These are phyloP conservation scores for Diospyros lotus DNA, from an alignment of 148 eudicot genomes.

Conservation along the genomic window DNA sequence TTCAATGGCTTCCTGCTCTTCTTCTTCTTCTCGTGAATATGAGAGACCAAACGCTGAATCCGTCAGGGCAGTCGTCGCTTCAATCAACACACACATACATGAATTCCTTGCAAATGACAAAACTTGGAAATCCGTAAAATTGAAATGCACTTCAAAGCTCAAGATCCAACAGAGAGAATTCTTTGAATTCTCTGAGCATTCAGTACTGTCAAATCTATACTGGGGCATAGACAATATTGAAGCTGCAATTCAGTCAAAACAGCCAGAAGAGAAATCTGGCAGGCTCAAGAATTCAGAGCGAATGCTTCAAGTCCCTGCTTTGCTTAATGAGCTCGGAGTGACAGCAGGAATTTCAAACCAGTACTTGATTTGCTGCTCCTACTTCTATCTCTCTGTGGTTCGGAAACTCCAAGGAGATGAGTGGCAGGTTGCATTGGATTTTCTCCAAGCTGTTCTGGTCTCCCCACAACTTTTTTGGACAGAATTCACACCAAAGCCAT, in stretches of 20 bases:
- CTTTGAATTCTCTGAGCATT: constrained; percentile 47
- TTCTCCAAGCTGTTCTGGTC: constrained; percentile 45
- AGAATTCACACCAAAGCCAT: constrained; percentile 36
- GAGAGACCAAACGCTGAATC: constrained; percentile 27
- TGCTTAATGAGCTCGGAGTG: constrained; percentile 34
- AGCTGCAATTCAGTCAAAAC: constrained; percentile 15
- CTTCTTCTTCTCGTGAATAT: constrained; percentile 16
- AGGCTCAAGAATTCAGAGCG: constrained; percentile 35
- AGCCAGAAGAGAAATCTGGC: constrained; percentile 17
- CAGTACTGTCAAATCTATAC: constrained; percentile 42
- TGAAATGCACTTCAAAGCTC: constrained; percentile 39
- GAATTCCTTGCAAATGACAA: constrained; percentile 22
- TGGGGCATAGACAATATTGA: constrained; percentile 47
- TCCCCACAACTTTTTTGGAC: constrained; percentile 27
- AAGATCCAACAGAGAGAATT: constrained; percentile 22
- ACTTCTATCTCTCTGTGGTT: constrained; percentile 39
- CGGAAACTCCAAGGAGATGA: constrained; percentile 31
- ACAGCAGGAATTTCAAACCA: constrained; percentile 35
- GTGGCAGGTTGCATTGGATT: constrained; percentile 45
- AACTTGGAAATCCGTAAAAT: constrained; percentile 22
- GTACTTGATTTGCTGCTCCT: constrained; percentile 36
- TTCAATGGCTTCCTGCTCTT: constrained; percentile 36
- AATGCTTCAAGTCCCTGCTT: constrained; percentile 52
- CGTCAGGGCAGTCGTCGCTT: constrained; percentile 21
- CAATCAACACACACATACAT: constrained; percentile 28